These are phyloP conservation scores for Fusarium multiceps DNA, from an alignment of 2,329 filamentous ascomycete species.

Conservation along the genomic window DNA sequence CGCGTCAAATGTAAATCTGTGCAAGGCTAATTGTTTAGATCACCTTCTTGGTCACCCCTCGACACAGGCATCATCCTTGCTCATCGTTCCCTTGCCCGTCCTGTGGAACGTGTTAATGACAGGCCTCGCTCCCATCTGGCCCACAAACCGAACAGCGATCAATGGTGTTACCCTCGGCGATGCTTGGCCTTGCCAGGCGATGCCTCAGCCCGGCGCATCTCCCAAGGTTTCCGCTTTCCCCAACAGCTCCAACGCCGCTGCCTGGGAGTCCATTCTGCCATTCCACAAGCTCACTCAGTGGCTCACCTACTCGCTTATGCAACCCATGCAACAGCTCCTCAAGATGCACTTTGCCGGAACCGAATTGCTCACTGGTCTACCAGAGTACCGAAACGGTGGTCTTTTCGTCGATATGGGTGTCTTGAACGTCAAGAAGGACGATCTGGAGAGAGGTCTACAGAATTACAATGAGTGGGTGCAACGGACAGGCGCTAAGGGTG, in stretches of 20 bases:
- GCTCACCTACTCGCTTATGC: constrained; percentile 94
- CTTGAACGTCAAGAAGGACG: constrained; percentile 77
- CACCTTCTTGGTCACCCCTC: constrained; percentile 92
- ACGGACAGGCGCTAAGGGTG: constrained; percentile 72
- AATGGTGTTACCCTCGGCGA: constrained; percentile 90
- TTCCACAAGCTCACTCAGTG: constrained; percentile 97
- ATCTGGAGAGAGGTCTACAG: constrained; percentile 76
- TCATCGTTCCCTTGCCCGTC: constrained; percentile 86
- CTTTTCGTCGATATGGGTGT: constrained; percentile 87
- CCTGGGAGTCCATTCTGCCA: constrained; percentile 83
- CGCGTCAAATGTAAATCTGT: neutral
- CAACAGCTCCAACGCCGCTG: constrained; percentile 43
- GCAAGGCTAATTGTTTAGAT: constrained; percentile 65
- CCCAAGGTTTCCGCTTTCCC: constrained; percentile 44
- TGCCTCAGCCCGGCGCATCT: constrained; percentile 71
- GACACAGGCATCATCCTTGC: constrained; percentile 87
- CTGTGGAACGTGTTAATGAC: constrained; percentile 93
- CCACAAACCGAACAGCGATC: constrained; percentile 83
- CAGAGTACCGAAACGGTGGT: constrained; percentile 93
- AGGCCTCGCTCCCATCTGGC: constrained; percentile 89
- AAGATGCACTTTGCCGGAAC: constrained; percentile 83
- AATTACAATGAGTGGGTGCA: constrained; percentile 73
- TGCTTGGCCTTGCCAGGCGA: constrained; percentile 88
- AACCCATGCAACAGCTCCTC: constrained; percentile 85
- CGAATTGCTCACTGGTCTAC: constrained; percentile 85